Evolutionary conservation across 1,139 yeast species (phyloP).

Genomic region (Lipomyces yarrowii): DNA sequence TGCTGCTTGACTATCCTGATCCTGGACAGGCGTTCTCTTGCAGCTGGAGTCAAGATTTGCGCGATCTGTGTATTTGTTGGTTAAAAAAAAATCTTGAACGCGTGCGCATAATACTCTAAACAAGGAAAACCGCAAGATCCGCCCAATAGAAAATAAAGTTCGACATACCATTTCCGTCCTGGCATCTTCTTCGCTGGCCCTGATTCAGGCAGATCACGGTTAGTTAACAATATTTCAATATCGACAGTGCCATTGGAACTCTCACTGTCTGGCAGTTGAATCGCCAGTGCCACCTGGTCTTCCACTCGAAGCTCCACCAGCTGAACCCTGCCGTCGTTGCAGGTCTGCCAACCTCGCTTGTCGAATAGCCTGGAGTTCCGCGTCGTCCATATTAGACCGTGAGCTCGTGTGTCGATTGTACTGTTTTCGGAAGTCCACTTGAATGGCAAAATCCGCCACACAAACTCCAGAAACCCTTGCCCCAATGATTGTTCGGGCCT

Average conservation of each 20-base stretch:
- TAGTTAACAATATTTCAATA: neutral
- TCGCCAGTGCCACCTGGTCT: neutral
- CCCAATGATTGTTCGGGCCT: neutral
- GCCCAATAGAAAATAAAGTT: neutral
- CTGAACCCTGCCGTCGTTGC: constrained; percentile 52
- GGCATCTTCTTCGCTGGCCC: constrained; percentile 41
- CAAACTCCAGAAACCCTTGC: neutral
- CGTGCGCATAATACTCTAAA: neutral
- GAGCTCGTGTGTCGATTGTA: neutral
- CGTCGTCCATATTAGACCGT: constrained; percentile 47
- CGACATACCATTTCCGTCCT: constrained; percentile 41
- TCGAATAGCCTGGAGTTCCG: constrained; percentile 84
- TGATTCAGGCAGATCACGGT: neutral
- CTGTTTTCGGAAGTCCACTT: neutral
- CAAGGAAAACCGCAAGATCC: neutral
- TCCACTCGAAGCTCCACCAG: constrained; percentile 29
- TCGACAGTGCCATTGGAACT: constrained; percentile 27
- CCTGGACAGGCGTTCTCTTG: constrained; percentile 84
- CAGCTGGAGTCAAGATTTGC: constrained; percentile 75
- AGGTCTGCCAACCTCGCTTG: constrained; percentile 85
- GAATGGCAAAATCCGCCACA: constrained; percentile 1
- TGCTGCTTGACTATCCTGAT: constrained; percentile 90
- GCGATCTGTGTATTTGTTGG: constrained; percentile 48
- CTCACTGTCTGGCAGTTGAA: constrained; percentile 20
- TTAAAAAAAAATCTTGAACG: too few species aligned